Evolutionary conservation across 2,329 filamentous ascomycete species (phyloP).

Genomic region (Diaporthe amygdali): DNA sequence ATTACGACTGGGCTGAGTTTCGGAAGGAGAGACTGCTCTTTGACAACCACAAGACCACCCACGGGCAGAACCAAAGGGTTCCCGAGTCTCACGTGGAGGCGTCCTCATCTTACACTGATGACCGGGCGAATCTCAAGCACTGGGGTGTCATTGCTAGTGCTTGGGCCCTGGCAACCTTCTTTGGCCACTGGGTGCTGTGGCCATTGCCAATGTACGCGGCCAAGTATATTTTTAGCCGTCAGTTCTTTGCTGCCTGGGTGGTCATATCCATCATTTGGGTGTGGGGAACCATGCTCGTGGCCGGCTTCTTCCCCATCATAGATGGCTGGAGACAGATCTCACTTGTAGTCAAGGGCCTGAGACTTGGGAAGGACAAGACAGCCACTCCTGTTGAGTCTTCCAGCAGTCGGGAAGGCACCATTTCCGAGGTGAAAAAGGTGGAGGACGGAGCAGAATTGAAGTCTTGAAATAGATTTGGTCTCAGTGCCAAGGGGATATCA

Average conservation of each 20-base stretch:
- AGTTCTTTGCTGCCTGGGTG: constrained; percentile 56
- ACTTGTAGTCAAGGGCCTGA: neutral
- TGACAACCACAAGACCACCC: constrained; percentile 27
- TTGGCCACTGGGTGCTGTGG: constrained; percentile 60
- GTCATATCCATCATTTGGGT: constrained; percentile 58
- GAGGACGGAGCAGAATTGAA: neutral
- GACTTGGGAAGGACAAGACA: neutral
- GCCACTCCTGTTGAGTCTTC: neutral
- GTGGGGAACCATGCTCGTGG: constrained; percentile 55
- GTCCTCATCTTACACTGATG: constrained; percentile 32
- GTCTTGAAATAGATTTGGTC: neutral
- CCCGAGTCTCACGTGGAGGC: constrained; percentile 3
- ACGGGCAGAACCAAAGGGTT: neutral
- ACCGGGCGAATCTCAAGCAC: constrained; percentile 45
- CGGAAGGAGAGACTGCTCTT: constrained; percentile 47
- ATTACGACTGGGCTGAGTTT: constrained; percentile 35
- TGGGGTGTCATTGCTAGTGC: constrained; percentile 51
- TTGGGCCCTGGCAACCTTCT: constrained; percentile 54
- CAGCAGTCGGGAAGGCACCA: neutral
- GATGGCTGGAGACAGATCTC: constrained; percentile 47
- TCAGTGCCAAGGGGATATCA: neutral
- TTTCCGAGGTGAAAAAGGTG: neutral
- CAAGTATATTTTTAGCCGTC: constrained; percentile 49
- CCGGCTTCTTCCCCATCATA: constrained; percentile 54
- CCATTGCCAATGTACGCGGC: constrained; percentile 60